Evolutionary conservation across 2,329 filamentous ascomycete species (phyloP).

Genomic region (Zymoseptoria ardabiliae): DNA sequence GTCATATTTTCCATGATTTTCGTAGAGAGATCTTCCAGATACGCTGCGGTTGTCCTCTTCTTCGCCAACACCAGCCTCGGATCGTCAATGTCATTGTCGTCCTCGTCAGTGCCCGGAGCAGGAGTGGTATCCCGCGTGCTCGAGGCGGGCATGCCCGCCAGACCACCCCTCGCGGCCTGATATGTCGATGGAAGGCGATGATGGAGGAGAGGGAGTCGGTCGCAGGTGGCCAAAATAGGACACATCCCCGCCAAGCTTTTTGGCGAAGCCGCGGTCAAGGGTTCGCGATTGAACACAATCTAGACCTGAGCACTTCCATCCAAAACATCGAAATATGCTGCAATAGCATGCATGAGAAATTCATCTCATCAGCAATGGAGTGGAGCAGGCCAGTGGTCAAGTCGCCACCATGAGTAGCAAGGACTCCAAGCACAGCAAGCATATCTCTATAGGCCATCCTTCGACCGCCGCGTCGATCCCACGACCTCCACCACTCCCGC

Average conservation of each 20-base stretch:
- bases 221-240: neutral
- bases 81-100: neutral
- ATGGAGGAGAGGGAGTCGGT: neutral
- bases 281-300: neutral
- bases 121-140: neutral
- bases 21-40: neutral
- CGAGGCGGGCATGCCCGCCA: neutral
- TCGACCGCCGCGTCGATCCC: neutral
- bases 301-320: neutral
- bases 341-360: neutral
- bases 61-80: neutral
- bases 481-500: neutral
- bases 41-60: neutral
- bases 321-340: neutral
- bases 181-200: neutral
- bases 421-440: conserved; percentile 1
- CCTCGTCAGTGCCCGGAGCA: neutral
- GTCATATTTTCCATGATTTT: neutral
- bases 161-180: neutral
- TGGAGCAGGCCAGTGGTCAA: neutral
- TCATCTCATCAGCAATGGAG: neutral
- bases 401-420: neutral
- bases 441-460: neutral
- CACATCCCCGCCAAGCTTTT: neutral
- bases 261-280: neutral